These are phyloP conservation scores for Nicotiana paniculata DNA, from an alignment of 257 asterid genomes.

Conservation along the genomic window DNA sequence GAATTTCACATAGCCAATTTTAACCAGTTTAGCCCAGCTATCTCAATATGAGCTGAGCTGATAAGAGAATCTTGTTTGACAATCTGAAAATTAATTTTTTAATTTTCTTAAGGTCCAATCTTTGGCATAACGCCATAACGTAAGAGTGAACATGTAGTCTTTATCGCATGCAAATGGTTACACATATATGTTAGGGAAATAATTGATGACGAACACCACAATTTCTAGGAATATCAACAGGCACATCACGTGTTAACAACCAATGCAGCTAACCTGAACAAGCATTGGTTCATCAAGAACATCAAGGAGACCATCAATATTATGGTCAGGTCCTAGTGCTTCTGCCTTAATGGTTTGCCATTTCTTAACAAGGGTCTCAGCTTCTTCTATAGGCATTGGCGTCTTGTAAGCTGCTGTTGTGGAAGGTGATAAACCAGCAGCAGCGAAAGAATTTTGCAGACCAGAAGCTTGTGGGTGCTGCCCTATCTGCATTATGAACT, in stretches of 20 bases:
- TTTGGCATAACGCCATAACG: not conserved
- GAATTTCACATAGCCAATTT: not conserved
- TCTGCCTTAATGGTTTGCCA: slow-evolving; percentile 90
- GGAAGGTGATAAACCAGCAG: slow-evolving; percentile 58
- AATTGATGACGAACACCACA: not conserved
- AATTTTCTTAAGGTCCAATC: not conserved
- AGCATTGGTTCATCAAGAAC: slow-evolving; percentile 95
- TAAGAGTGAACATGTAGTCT: not conserved
- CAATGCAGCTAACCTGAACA: slow-evolving; percentile 58
- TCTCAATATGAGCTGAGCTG: not conserved
- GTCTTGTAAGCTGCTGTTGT: slow-evolving; percentile 40
- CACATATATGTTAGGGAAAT: not conserved
- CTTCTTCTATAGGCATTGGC: slow-evolving; percentile 83
- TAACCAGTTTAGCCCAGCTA: not conserved
- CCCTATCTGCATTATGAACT: slow-evolving; percentile 32
- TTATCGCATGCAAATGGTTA: not conserved
- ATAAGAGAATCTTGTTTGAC: not conserved
- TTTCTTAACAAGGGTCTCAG: slow-evolving; percentile 78
- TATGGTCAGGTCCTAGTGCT: slow-evolving; percentile 85
- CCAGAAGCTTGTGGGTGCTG: slow-evolving; percentile 38
- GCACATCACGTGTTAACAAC: slow-evolving; percentile 10
- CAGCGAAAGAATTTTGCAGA: slow-evolving; percentile 43
- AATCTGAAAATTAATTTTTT: not conserved
- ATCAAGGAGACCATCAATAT: slow-evolving; percentile 53
- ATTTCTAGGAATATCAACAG: not conserved